Base-by-base conservation (phyloP, 1,284 basidiomycete species). In the Violaceomyces palustris region DNA sequence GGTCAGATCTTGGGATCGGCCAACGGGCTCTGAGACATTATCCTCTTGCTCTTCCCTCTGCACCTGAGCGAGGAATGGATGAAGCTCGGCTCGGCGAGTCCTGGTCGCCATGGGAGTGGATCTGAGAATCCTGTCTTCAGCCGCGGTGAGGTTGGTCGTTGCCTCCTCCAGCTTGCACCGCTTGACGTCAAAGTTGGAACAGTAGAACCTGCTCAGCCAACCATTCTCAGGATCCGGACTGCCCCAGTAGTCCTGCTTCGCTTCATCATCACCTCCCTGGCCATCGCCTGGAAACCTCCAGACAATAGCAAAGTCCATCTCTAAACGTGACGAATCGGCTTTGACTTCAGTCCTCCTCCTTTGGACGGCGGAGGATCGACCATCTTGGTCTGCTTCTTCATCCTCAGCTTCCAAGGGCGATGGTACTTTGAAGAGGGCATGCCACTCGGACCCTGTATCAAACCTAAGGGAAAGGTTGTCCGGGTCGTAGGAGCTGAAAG, bases 271-370 rank as follows among this genome's bases (percentile, higher is more conserved):
- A 3, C 50, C 62, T 21, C 60, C 59, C 30, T 63, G 48, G 31
- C 64, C 64, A 42, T 67, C 64, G 25, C 64, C 64, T 1, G 61
- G 60, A 45, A 65, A 67, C 21, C 64, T 48, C 64, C 64, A 67
- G 17, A 60, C 58, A 10, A 67, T 44, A 17, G 56, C 61, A 29
- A 65, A 67, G 41, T 67, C 61, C 31, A 65, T 44, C 25, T 63
- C 53, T 18, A 67, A 55, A 14, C 64, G 37, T 6, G 61, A 49
- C 4, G 53, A 47, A 18, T 50, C 50, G 25, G 56, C 56, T 23
- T 51, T 38, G 9, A 51, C 56, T 8, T 51, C 41, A 3, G 56
- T n/a, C 56, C n/a, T 44, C 44, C 17, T 32, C 31, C 17, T 18
- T 32, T 15, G 17, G 31, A 3, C 31, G 50, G 50, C 3, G 42